Conservation (phyloP, 2,329 filamentous ascomycete species). For the Ophiostoma novo-ulmi region DNA sequence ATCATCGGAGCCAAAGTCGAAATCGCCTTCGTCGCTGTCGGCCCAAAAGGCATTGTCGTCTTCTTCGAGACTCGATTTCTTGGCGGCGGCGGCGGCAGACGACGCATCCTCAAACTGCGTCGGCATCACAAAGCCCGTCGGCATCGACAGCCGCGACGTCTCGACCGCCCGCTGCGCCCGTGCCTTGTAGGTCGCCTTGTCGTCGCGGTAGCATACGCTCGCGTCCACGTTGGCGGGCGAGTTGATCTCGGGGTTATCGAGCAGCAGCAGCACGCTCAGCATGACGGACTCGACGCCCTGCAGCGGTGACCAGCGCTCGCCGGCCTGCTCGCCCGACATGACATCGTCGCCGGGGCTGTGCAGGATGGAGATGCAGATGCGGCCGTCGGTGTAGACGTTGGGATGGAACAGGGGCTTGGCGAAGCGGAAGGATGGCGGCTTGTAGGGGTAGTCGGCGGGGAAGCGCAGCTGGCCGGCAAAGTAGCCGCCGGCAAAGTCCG, state of each 20-base stretch:
- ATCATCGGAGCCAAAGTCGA: slow-evolving; percentile 71
- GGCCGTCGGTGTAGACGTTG: slow-evolving; percentile 87
- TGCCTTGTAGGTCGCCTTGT: slow-evolving; percentile 62
- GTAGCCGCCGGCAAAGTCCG: slow-evolving; percentile 86
- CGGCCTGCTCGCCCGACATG: slow-evolving; percentile 83
- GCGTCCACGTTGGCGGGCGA: slow-evolving; percentile 95
- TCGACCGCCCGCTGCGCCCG: slow-evolving; percentile 66
- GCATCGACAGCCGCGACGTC: slow-evolving; percentile 56
- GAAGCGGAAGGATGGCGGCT: slow-evolving; percentile 86
- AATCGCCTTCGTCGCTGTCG: slow-evolving; percentile 68
- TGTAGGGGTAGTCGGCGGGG: slow-evolving; percentile 80
- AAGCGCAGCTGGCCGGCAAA: slow-evolving; percentile 86
- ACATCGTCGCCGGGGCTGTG: slow-evolving; percentile 87
- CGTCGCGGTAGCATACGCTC: slow-evolving; percentile 74
- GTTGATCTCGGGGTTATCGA: slow-evolving; percentile 90
- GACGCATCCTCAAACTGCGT: slow-evolving; percentile 61
- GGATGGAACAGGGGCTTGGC: slow-evolving; percentile 75
- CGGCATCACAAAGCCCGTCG: slow-evolving; percentile 75
- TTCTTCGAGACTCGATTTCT: slow-evolving; percentile 42
- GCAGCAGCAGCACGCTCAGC: slow-evolving; percentile 81
- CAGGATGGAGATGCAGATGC: slow-evolving; percentile 93
- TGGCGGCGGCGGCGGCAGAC: slow-evolving; percentile 33
- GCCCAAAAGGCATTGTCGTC: slow-evolving; percentile 81
- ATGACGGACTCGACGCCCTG: slow-evolving; percentile 94
- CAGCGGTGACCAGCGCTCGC: slow-evolving; percentile 89